These are phyloP conservation scores for Entomortierella parvispora DNA, from an alignment of 192 early-diverging fungal species.

Conservation along the genomic window DNA sequence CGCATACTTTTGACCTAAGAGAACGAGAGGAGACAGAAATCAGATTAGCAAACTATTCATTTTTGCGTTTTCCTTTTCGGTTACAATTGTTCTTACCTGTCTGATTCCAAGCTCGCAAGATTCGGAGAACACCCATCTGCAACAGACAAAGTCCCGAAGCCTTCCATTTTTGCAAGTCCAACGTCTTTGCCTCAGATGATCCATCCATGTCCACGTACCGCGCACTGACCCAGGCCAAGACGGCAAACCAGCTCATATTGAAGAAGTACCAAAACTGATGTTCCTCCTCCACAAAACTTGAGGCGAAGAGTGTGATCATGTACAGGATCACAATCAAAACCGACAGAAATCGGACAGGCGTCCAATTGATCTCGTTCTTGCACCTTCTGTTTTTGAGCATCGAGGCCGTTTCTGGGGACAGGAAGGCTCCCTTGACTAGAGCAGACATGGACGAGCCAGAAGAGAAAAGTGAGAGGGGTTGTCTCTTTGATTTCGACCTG, in stretches of 20 bases:
- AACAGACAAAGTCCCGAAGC: conserved; percentile 18
- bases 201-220: conserved; percentile 14
- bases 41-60: not conserved
- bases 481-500: not conserved
- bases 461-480: not conserved
- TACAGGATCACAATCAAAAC: conserved; percentile 57
- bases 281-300: conserved; percentile 82
- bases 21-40: not conserved
- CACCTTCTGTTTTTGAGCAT: not conserved
- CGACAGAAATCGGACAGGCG: conserved; percentile 6
- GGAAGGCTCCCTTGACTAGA: conserved; percentile 2
- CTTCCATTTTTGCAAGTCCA: no score
- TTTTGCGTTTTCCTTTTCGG: not conserved
- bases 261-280: conserved; percentile 81
- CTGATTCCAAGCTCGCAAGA: conserved; percentile 58
- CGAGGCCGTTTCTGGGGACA: not conserved
- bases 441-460: not conserved
- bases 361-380: conserved; percentile 29
- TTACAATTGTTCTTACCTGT: conserved; percentile 28
- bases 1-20: conserved; percentile 57
- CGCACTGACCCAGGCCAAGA: conserved; percentile 56
- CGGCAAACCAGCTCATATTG: conserved; percentile 67
- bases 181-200: no score
- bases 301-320: conserved; percentile 66
- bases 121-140: conserved; percentile 54